Conservation (phyloP, 2,329 filamentous ascomycete species). For the Rutstroemia sp. region DNA sequence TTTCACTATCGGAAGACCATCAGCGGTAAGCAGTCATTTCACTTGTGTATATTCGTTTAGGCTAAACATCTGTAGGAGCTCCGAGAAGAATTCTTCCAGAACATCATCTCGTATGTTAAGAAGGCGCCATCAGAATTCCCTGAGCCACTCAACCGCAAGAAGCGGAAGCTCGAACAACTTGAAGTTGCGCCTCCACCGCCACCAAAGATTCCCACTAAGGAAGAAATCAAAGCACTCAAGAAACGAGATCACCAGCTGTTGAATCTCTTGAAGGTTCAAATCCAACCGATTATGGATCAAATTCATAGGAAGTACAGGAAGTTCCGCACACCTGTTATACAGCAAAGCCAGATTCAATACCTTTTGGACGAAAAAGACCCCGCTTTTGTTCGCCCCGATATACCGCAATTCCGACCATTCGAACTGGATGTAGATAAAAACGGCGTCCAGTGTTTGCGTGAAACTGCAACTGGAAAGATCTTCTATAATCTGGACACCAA, state of each 20-base stretch:
- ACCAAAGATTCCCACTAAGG: constrained; percentile 62
- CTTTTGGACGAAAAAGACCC: constrained; percentile 79
- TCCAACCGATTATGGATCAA: constrained; percentile 96
- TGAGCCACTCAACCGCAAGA: constrained; percentile 78
- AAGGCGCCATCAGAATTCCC: constrained; percentile 82
- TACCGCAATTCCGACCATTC: constrained; percentile 60
- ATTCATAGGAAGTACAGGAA: constrained; percentile 85
- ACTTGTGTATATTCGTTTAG: background rate
- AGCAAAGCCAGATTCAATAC: constrained; percentile 67
- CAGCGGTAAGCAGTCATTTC: constrained; percentile 39
- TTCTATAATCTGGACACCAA: constrained; percentile 93
- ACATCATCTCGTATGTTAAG: constrained; percentile 67
- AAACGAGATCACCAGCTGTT: constrained; percentile 76
- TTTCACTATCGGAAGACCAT: constrained; percentile 61
- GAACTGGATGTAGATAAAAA: constrained; percentile 74
- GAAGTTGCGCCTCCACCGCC: constrained; percentile 62
- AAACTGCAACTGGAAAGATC: constrained; percentile 72
- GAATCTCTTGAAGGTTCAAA: constrained; percentile 78
- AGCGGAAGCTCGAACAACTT: constrained; percentile 70
- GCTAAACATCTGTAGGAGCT: constrained; percentile 38
- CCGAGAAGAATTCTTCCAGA: constrained; percentile 73
- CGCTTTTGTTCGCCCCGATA: constrained; percentile 49
- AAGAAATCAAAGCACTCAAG: constrained; percentile 72
- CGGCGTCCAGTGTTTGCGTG: constrained; percentile 67
- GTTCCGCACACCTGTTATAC: constrained; percentile 75